Evolutionary conservation across 2,329 filamentous ascomycete genomes (phyloP), one percentile per base, ranked within the genome.

Genomic region (Hortaea sp.): DNA sequence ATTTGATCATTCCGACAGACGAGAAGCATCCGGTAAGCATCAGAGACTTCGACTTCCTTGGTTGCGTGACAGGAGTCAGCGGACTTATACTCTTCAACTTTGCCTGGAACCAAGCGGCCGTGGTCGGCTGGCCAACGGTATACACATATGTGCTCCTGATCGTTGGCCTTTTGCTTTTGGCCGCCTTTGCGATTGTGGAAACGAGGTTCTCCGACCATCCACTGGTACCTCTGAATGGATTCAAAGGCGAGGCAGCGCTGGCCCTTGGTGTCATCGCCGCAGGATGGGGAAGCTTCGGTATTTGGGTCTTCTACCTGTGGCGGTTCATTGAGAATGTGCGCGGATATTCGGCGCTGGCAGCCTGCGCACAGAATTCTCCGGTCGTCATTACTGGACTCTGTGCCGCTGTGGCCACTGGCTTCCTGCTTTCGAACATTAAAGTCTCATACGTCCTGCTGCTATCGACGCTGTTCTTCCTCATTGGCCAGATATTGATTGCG

Each of bases 1-100:
- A 20, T 20, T 20, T 20, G 20, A 20, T 20, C 20, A 20, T 20
- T 20, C 20, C 20, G 20, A 4, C 20, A 20, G 20, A 20, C 29
- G 32, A 27, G 11, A 29, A 41, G 34, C 20, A 20, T 20, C 20
- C 20, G 20, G 20, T 20, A 20, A 20, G 20, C 20, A 56, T 64
- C 49, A 49, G 47, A 45, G 58, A 65, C 28, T 56, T 72, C 6
- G 72, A 75, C 46, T 52, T 68, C 13, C 55, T 69, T 5, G 75
- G 74, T 7, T 67, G 67, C 6, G 48, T 65, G 4, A 62, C 67
- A 4, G 79, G 80, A 1, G 69, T 82, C 12, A 65, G 67, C 0
- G 73, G 72, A 0, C 64, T 84, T 20, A 67, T 81, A 0, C 66
- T 85, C n/a, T 71, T 84, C 63, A 83, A 82, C 58, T 77, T 84